These are phyloP conservation scores for Lipomyces mesembrius DNA, from an alignment of 805 yeast genomes.

Conservation along the genomic window DNA sequence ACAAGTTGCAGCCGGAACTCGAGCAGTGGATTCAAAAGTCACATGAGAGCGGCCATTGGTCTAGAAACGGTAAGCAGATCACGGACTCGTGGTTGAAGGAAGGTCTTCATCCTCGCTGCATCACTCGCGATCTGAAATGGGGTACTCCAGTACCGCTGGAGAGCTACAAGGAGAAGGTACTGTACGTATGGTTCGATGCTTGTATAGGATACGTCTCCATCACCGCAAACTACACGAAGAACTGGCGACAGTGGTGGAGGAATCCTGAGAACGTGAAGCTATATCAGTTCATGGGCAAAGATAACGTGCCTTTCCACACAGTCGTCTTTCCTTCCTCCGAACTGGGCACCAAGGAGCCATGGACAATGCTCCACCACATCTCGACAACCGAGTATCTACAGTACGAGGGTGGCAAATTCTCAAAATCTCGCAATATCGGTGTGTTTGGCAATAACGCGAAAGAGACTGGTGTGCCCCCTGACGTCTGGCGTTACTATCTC, in stretches of 20 bases:
- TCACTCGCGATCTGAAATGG: constrained; percentile 96
- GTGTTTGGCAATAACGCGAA: constrained; percentile 98
- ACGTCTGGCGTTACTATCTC: constrained; percentile 97
- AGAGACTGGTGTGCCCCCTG: constrained; percentile 86
- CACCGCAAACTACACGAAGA: constrained; percentile 85
- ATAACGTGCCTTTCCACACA: constrained; percentile 97
- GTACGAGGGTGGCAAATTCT: constrained; percentile 97
- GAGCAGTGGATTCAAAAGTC: constrained; percentile 73
- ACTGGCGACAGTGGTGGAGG: constrained; percentile 94
- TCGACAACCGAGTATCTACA: constrained; percentile 93
- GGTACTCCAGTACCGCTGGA: constrained; percentile 97
- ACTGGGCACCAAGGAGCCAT: constrained; percentile 82
- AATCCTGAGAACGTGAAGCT: constrained; percentile 85
- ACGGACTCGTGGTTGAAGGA: constrained; percentile 93
- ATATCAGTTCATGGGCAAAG: constrained; percentile 99
- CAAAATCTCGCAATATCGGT: constrained; percentile 97
- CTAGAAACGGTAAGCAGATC: constrained; percentile 85
- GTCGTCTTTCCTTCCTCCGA: constrained; percentile 95
- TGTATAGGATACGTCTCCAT: constrained; percentile 95
- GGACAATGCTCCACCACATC: constrained; percentile 91
- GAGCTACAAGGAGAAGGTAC: constrained; percentile 82
- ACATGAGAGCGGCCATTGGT: constrained; percentile 81
- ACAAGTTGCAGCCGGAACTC: constrained; percentile 78
- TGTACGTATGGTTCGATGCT: constrained; percentile 99
- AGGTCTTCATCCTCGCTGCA: constrained; percentile 91